Conservation (phyloP, 305 asterid species). For the Coffea humblotiana region DNA sequence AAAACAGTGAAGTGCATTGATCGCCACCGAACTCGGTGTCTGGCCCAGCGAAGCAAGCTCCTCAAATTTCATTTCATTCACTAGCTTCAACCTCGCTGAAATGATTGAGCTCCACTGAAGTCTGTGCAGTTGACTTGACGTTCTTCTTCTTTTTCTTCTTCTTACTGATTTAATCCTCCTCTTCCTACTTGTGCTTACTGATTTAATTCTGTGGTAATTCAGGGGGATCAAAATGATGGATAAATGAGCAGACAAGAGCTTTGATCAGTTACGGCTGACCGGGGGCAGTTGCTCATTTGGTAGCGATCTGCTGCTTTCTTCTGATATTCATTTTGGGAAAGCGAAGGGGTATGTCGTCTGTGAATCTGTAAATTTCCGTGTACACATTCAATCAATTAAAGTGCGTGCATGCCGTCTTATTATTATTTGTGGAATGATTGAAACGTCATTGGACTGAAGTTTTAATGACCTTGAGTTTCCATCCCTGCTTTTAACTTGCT, state of each 20-base stretch:
- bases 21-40: neutral
- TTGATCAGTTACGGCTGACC: constrained; percentile 1
- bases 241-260: neutral
- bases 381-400: neutral
- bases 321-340: neutral
- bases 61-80: neutral
- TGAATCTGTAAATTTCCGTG: neutral
- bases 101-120: too few species aligned
- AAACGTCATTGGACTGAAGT: neutral
- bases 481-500: too few species aligned
- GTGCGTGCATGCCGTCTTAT: neutral
- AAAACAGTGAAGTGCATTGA: neutral
- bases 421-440: neutral
- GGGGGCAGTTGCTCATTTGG: constrained; percentile 16
- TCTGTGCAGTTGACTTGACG: neutral
- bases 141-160: neutral
- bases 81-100: too few species aligned
- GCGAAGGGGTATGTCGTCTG: too few species aligned
- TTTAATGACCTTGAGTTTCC: neutral
- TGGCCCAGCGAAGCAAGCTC: neutral
- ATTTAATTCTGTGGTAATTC: neutral
- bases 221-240: neutral
- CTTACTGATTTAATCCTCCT: too few species aligned
- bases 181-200: neutral
- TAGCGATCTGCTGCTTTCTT: constrained; percentile 3